Evolutionary conservation across 441 rosid species (phyloP).

Genomic region (Manihot esculenta): DNA sequence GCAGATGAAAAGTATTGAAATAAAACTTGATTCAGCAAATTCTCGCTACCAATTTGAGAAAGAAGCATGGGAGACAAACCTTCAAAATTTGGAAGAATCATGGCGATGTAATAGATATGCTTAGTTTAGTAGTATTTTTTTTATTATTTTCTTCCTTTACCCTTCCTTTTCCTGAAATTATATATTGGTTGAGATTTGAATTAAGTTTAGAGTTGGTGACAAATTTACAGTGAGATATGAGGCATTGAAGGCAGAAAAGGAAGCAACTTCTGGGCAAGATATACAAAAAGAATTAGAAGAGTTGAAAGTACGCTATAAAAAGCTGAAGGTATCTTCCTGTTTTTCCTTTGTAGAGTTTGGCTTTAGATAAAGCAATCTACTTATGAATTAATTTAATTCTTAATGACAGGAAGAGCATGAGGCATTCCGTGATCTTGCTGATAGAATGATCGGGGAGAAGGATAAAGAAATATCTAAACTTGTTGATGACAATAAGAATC

Average conservation of each 20-base stretch:
- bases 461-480: constrained; percentile 85
- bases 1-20: constrained; percentile 69
- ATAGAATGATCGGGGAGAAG: constrained; percentile 90
- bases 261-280: constrained; percentile 66
- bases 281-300: constrained; percentile 68
- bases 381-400: constrained; percentile 24
- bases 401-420: constrained; percentile 83
- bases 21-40: constrained; percentile 61
- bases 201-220: constrained; percentile 19
- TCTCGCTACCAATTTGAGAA: constrained; percentile 67
- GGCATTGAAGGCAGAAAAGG: constrained; percentile 67
- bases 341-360: constrained; percentile 13
- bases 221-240: constrained; percentile 73
- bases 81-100: constrained; percentile 84
- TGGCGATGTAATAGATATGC: constrained; percentile 66
- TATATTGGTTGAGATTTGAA: constrained; percentile 18
- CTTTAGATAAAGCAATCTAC: constrained; percentile 14
- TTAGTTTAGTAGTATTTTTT: constrained; percentile 1
- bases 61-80: constrained; percentile 80
- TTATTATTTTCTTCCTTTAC: background rate
- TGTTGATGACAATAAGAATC: constrained; percentile 64
- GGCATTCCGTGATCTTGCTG: constrained; percentile 86
- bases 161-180: constrained; percentile 3
- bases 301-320: constrained; percentile 54
- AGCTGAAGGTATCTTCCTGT: constrained; percentile 55